Conservation (phyloP, 495 filamentous ascomycete genomes). For the Xylaria scruposa region DNA sequence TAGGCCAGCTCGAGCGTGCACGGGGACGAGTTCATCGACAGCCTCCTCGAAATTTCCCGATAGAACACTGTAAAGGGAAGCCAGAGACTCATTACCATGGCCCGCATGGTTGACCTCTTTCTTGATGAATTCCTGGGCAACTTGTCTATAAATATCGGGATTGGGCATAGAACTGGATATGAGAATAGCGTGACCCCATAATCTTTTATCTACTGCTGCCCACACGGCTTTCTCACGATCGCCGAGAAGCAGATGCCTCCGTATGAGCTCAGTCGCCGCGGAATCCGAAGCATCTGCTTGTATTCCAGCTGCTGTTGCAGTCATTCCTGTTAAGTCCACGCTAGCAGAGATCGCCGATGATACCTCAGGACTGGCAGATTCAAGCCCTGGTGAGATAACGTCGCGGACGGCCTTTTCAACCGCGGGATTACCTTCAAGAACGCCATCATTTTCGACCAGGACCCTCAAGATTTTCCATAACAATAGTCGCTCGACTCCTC, state of each 20-base stretch:
- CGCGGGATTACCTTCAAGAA: conserved; percentile 72
- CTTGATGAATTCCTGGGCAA: conserved; percentile 91
- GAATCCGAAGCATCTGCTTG: conserved; percentile 69
- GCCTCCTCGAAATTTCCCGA: conserved; percentile 94
- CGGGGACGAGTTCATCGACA: conserved; percentile 95
- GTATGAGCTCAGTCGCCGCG: conserved; percentile 70
- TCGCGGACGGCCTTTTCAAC: conserved; percentile 76
- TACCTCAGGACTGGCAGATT: conserved; percentile 31
- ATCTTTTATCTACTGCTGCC: conserved; percentile 88
- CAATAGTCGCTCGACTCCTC: conserved; percentile 79
- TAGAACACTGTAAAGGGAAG: conserved; percentile 89
- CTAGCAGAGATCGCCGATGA: conserved; percentile 35
- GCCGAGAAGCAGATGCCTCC: conserved; percentile 73
- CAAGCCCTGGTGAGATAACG: conserved; percentile 69
- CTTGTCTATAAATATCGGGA: conserved; percentile 78
- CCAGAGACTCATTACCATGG: conserved; percentile 80
- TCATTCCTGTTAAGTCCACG: conserved; percentile 33
- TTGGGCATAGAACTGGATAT: conserved; percentile 77
- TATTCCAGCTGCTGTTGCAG: conserved; percentile 37
- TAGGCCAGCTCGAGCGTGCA: conserved; percentile 87
- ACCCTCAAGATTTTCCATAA: conserved; percentile 86
- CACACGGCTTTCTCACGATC: conserved; percentile 92
- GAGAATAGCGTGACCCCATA: conserved; percentile 97
- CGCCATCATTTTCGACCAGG: conserved; percentile 86
- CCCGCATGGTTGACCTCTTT: conserved; percentile 84